These are phyloP conservation scores for Helotiales sp. DNA, from an alignment of 2,329 filamentous ascomycete genomes.

Conservation along the genomic window DNA sequence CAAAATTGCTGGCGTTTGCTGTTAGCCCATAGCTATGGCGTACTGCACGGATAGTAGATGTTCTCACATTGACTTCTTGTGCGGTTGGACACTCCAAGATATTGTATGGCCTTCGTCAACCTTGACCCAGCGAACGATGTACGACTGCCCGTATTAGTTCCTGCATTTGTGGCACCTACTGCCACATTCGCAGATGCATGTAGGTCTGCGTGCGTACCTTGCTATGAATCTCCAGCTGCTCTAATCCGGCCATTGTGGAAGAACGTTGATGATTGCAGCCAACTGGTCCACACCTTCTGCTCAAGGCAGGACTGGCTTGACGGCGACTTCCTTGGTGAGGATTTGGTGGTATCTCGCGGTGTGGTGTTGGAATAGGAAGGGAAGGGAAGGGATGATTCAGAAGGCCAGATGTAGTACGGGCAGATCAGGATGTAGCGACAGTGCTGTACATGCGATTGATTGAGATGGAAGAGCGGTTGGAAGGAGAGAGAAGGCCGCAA, in stretches of 20 bases:
- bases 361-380: background rate
- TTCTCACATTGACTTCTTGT: constrained; percentile 89
- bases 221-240: constrained; percentile 96
- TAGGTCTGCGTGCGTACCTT: constrained; percentile 65
- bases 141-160: constrained; percentile 67
- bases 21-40: constrained; percentile 25
- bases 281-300: constrained; percentile 21
- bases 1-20: constrained; percentile 72
- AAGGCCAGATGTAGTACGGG: no score
- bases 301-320: background rate
- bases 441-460: no score
- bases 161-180: constrained; percentile 11
- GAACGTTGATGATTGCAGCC: constrained; percentile 50
- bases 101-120: constrained; percentile 90
- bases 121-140: constrained; percentile 96
- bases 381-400: background rate
- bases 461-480: no score
- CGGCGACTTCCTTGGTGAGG: background rate
- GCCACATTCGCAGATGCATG: constrained; percentile 31
- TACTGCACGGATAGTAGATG: background rate
- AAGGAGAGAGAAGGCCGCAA: no score
- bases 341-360: background rate
- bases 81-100: constrained; percentile 96
- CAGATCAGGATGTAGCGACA: no score
- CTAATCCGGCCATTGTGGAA: constrained; percentile 84